Percentiles rank a stretch among this genome's conserved stretches.
Conservation (phyloP, 371 early-diverging fungal genomes). For the Chytridiales sp. region DNA sequence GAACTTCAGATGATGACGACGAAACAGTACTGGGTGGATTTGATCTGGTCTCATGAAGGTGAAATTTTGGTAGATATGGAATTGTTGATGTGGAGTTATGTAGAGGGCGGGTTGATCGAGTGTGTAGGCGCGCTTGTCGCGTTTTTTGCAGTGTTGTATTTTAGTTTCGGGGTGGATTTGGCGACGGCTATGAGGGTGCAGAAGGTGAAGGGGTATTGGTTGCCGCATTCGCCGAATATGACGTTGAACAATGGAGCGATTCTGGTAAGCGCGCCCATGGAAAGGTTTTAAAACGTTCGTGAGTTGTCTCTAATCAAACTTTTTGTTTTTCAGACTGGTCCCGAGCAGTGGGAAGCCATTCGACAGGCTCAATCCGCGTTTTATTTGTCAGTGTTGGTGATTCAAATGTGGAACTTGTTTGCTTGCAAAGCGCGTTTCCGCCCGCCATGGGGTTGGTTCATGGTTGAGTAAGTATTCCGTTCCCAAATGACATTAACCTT, state of each 20-base stretch:
- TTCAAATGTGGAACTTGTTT: slow-evolving; percentile 57
- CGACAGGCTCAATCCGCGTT: slow-evolving; percentile 51
- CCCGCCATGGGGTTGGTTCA: slow-evolving; percentile 39
- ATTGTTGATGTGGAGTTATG: slow-evolving; percentile 46
- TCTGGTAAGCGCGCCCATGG: slow-evolving; percentile 33
- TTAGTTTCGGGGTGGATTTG: slow-evolving; percentile 36
- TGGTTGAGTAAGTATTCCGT: slow-evolving; percentile 40
- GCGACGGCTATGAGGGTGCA: slow-evolving; percentile 42
- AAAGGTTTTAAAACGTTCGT: slow-evolving; percentile 40
- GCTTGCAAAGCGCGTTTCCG: slow-evolving; percentile 49
- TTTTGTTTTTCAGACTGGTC: slow-evolving; percentile 28
- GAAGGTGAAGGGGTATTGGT: slow-evolving; percentile 32
- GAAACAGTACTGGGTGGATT: slow-evolving; percentile 9
- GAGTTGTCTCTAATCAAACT: slow-evolving; percentile 4
- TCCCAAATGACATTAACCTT: too few relatives aligned
- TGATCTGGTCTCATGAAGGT: slow-evolving; percentile 12
- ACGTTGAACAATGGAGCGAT: slow-evolving; percentile 33
- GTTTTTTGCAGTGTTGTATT: slow-evolving; percentile 50
- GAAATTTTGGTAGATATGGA: slow-evolving; percentile 50
- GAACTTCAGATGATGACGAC: slow-evolving; percentile 10
- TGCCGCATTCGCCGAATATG: slow-evolving; percentile 41
- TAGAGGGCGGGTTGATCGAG: slow-evolving; percentile 54
- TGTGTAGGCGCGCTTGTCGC: slow-evolving; percentile 43
- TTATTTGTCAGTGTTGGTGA: slow-evolving; percentile 53
- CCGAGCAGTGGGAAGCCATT: slow-evolving; percentile 48